These are phyloP conservation scores for Crepidotus sp. DNA, from an alignment of 1,284 basidiomycete species.

Conservation along the genomic window DNA sequence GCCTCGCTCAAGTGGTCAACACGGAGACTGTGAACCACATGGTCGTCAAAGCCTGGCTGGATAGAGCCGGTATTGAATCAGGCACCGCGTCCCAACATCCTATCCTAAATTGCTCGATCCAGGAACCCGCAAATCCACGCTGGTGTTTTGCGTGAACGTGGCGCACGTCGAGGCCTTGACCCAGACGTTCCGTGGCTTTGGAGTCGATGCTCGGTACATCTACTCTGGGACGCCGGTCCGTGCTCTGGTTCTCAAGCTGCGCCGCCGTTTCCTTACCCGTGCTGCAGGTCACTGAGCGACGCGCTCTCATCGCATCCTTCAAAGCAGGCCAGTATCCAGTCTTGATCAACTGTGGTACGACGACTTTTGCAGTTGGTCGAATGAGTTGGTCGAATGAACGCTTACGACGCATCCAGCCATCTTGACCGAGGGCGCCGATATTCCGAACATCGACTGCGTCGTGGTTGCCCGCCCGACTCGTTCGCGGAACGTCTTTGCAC, in stretches of 20 bases:
- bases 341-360: conserved; percentile 82
- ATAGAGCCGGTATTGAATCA: conserved; percentile 52
- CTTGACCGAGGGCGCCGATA: conserved; percentile 86
- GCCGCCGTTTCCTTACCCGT: not conserved
- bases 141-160: conserved; percentile 87
- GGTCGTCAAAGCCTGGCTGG: conserved; percentile 74
- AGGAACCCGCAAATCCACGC: conserved; percentile 69
- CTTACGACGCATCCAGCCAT: conserved; percentile 46
- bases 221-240: conserved; percentile 58
- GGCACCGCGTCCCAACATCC: conserved; percentile 9
- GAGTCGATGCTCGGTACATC: conserved; percentile 82
- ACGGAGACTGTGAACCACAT: conserved; percentile 68
- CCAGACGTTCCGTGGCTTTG: conserved; percentile 61
- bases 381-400: too few relatives aligned
- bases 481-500: conserved; percentile 83
- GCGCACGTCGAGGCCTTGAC: conserved; percentile 79
- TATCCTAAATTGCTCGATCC: conserved; percentile 1
- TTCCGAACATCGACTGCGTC: conserved; percentile 89
- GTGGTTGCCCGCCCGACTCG: conserved; percentile 81
- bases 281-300: conserved; percentile 43
- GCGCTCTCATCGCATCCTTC: conserved; percentile 62
- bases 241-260: not conserved
- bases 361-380: not conserved
- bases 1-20: conserved; percentile 75
- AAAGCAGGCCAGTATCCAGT: conserved; percentile 73